Base-by-base conservation (phyloP, 768 basidiomycete species). In the Rhodotorula sphaerocarpa region DNA sequence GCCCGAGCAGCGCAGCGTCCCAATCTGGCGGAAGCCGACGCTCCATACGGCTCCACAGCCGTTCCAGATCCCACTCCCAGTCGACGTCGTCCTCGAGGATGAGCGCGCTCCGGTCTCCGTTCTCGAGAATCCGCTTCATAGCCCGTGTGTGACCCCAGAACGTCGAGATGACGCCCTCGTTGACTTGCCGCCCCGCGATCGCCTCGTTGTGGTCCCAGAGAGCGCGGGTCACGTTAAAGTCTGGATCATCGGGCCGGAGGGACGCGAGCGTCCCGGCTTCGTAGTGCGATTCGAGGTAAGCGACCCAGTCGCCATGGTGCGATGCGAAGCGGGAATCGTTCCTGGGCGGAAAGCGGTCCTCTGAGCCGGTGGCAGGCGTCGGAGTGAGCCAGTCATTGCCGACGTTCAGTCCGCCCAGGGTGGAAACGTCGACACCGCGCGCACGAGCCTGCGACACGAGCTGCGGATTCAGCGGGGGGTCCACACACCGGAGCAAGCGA, bases 21-120 rank as follows among this genome's bases (percentile, higher is more conserved):
- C 66, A 70, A 28, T 66, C 69, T 12, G 62, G 39, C 15, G 72
- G 64, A 27, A 73, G 28, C 2, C 55, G 23, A 25, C 63, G 45
- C 59, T 66, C 62, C 23, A 73, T 69, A 31, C 66, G 31, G 28
- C 61, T 65, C 72, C 72, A 73, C 55, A 70, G 25, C 25, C 70
- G 14, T 47, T 73, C 70, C 12, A 73, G 50, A 33, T 73, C 70
- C 72, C 72, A 73, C 43, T 73, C 72, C 28, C 70, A 56, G 39
- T 73, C 72, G 25, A 71, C 67, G 33, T 73, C 72, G 55, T 73
- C 72, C 53, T 71, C 70, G 51, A 71, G 59, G 34, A 73, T 55
- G 25, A 73, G 45, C 34, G 69, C 72, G 44, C 50, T 57, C 36
- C 55, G 50, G 53, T 71, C 69, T 1, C 57, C 51, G 36, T 67